Percentiles rank a stretch among this genome's conserved stretches.
Conservation (phyloP, 495 filamentous ascomycete genomes). For the Mycothermus thermophilus region DNA sequence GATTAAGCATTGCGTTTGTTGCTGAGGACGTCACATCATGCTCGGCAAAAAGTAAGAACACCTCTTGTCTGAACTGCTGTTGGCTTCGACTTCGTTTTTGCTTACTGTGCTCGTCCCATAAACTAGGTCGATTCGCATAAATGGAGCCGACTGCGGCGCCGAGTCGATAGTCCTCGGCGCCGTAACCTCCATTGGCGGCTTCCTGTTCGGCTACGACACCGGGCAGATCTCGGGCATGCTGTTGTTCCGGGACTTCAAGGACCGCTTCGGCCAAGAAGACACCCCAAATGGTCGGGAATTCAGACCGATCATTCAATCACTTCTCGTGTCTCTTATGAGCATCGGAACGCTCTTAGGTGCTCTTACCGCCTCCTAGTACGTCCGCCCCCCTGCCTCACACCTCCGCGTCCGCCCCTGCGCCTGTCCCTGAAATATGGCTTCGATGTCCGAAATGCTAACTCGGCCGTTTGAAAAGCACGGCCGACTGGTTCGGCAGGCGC, state of each 20-base stretch:
- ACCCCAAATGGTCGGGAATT: constrained; percentile 14
- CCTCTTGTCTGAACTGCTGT: too few species aligned
- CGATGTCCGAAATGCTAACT: too few species aligned
- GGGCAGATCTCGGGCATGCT: constrained; percentile 48
- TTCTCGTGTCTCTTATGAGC: constrained; percentile 34
- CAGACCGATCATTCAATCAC: constrained; percentile 24
- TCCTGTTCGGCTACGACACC: constrained; percentile 64
- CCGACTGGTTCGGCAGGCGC: constrained; percentile 27
- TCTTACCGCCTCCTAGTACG: constrained; percentile 21
- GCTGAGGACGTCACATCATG: too few species aligned
- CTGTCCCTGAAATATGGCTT: too few species aligned
- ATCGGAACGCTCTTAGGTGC: constrained; percentile 29
- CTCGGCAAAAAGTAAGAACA: too few species aligned
- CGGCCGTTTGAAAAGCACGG: constrained; percentile 9
- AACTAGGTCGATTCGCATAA: constrained; percentile 20
- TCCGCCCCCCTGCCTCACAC: not conserved
- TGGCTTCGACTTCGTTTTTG: too few species aligned
- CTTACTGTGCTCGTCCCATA: too few species aligned
- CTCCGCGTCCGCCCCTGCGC: too few species aligned
- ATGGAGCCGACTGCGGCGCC: constrained; percentile 23
- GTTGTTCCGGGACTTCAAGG: constrained; percentile 40
- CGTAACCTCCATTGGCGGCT: constrained; percentile 51
- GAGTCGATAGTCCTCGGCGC: constrained; percentile 24
- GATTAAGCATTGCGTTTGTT: too few species aligned
- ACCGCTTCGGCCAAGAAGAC: constrained; percentile 28